Evolutionary conservation across 2,329 filamentous ascomycete genomes (phyloP).

Genomic region (Cladorrhinum sp.): DNA sequence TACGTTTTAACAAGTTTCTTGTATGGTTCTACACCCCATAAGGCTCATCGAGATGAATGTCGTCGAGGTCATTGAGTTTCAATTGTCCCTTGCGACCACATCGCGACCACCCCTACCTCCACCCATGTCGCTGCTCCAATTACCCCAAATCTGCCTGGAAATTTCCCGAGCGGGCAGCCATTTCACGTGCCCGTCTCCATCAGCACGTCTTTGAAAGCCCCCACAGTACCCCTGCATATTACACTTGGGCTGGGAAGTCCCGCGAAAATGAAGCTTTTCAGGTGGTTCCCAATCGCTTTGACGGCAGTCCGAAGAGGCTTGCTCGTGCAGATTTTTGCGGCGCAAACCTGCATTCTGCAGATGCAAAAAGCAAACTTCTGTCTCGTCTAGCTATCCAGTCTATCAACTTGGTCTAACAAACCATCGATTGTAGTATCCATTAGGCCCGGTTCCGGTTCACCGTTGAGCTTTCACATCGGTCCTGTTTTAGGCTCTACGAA

Average conservation of each 20-base stretch:
- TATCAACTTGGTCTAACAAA: neutral
- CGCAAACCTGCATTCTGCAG: conserved; percentile 13
- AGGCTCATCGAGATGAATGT: too few species aligned
- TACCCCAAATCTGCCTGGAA: conserved; percentile 12
- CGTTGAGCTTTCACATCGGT: neutral
- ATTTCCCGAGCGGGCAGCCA: conserved; percentile 13
- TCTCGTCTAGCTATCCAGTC: neutral
- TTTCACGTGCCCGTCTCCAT: conserved; percentile 27
- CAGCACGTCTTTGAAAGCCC: conserved; percentile 23
- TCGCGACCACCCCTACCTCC: conserved; percentile 2
- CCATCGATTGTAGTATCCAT: neutral
- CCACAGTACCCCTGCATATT: conserved; percentile 25
- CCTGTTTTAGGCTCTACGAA: neutral
- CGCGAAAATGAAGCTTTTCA: conserved; percentile 11
- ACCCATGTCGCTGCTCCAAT: conserved; percentile 14
- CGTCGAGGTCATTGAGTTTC: neutral
- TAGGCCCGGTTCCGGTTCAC: neutral
- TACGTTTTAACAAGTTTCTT: neutral
- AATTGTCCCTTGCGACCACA: neutral
- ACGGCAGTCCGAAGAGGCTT: conserved; percentile 2
- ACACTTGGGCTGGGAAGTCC: neutral
- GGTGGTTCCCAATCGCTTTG: neutral
- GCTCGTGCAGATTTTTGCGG: conserved; percentile 1
- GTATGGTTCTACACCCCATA: too few species aligned
- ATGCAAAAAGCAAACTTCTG: conserved; percentile 9